These are phyloP conservation scores for Vaccinium myrtillus DNA, from an alignment of 148 eudicot species.

Conservation along the genomic window DNA sequence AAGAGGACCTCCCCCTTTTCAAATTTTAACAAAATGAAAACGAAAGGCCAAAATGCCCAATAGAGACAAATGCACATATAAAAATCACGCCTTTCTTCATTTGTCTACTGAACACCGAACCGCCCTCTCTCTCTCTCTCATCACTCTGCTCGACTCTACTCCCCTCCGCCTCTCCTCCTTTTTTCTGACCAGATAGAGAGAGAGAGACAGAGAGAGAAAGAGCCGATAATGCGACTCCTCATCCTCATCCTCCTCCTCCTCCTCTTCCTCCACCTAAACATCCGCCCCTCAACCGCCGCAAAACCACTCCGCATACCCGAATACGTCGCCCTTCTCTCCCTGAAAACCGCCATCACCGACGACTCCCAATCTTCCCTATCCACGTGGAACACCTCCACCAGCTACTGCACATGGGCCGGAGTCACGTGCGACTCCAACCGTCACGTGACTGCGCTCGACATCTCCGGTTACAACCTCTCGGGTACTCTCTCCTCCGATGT, in stretches of 20 bases:
- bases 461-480: conserved; percentile 56
- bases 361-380: conserved; percentile 58
- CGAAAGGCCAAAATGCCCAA: not conserved
- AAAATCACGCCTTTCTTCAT: not conserved
- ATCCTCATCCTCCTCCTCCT: conserved; percentile 6
- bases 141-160: not conserved
- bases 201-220: not conserved
- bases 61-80: not conserved
- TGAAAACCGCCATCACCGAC: conserved; percentile 57
- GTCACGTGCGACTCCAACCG: conserved; percentile 52
- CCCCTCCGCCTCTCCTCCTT: not conserved
- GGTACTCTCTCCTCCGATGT: conserved; percentile 68
- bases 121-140: no score
- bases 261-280: conserved; percentile 25
- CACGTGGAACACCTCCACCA: conserved; percentile 54
- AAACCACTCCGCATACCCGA: conserved; percentile 39
- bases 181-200: not conserved
- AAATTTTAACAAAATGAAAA: conserved; percentile 2
- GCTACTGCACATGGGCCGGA: conserved; percentile 51
- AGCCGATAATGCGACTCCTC: conserved; percentile 34
- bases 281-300: conserved; percentile 22
- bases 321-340: conserved; percentile 46
- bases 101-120: not conserved
- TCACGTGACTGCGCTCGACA: conserved; percentile 46
- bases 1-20: not conserved